A percentile compares a stretch with the other conserved stretches of the same genome.
Conservation (phyloP, 177 flowering plant species). For the Vitis hybrid region DNA sequence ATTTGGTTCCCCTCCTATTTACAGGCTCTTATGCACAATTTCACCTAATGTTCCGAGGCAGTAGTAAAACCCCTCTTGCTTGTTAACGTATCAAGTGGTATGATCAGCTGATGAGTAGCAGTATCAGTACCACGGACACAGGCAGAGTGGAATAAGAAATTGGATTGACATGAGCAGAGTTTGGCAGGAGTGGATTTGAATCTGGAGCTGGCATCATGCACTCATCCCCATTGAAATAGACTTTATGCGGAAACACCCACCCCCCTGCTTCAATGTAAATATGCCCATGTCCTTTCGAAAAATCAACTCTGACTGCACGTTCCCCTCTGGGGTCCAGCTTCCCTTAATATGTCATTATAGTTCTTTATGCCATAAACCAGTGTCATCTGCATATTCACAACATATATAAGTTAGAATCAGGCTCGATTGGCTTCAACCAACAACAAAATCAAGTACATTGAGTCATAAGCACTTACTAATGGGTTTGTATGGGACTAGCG, state of each 20-base stretch:
- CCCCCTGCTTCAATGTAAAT: slow-evolving; percentile 31
- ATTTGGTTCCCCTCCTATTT: too few relatives aligned
- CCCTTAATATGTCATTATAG: slow-evolving; percentile 31
- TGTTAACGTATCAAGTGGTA: not conserved
- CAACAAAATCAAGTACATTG: not conserved
- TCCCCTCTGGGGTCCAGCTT: slow-evolving; percentile 33
- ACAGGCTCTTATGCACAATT: too few relatives aligned
- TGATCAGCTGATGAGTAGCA: slow-evolving; percentile 2
- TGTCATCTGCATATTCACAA: slow-evolving; percentile 31
- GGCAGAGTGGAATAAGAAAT: not conserved
- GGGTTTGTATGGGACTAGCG: slow-evolving; percentile 54
- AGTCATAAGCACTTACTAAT: slow-evolving; percentile 42
- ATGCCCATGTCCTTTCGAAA: slow-evolving; percentile 26
- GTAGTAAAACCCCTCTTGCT: too few relatives aligned
- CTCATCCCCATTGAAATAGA: slow-evolving; percentile 43
- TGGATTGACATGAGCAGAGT: not conserved
- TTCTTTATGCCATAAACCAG: slow-evolving; percentile 30
- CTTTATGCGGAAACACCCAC: slow-evolving; percentile 41
- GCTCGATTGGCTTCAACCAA: too few relatives aligned
- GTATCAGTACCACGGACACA: slow-evolving; percentile 1
- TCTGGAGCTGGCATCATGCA: slow-evolving; percentile 36
- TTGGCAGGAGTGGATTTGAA: slow-evolving; percentile 30
- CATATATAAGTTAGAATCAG: not conserved
- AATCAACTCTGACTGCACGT: slow-evolving; percentile 35
- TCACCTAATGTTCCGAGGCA: too few relatives aligned